Conservation (phyloP, 106 monocot genomes). For the Dendrobium chrysotoxum region DNA sequence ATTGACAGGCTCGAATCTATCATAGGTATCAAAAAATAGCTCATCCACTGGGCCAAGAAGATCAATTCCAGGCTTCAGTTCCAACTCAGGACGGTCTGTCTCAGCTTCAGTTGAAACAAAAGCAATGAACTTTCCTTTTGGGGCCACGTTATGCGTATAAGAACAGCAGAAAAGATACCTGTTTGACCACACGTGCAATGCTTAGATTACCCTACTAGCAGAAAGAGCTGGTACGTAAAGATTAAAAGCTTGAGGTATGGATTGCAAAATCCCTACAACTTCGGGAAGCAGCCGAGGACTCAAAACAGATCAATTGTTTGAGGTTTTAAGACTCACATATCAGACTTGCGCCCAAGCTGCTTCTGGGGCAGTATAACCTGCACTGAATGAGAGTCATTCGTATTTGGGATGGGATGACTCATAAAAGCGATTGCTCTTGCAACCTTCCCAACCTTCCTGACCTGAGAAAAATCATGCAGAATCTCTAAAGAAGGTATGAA, state of each 20-base stretch:
- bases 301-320: not conserved
- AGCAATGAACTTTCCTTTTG: constrained; percentile 91
- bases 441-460: constrained; percentile 86
- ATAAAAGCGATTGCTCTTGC: constrained; percentile 94
- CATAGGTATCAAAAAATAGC: constrained; percentile 83
- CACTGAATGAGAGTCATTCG: constrained; percentile 73
- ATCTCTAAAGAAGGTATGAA: not conserved
- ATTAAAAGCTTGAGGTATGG: not conserved
- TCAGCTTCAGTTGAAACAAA: constrained; percentile 96
- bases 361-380: constrained; percentile 96
- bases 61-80: constrained; percentile 80
- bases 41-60: constrained; percentile 95
- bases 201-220: not conserved
- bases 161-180: constrained; percentile 99
- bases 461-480: constrained; percentile 23
- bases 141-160: constrained; percentile 86
- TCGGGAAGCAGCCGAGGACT: not conserved
- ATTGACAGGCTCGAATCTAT: constrained; percentile 81
- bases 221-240: not conserved
- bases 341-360: constrained; percentile 85
- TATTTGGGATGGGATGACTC: constrained; percentile 97
- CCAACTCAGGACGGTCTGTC: constrained; percentile 61
- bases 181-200: constrained; percentile 9
- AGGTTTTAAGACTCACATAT: constrained; percentile 51
- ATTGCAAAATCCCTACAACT: not conserved